Percentiles rank a stretch among this genome's conserved stretches.
phyloP scores from a whole-genome alignment of 106 monocot species.

The Allium sativum region DNA sequence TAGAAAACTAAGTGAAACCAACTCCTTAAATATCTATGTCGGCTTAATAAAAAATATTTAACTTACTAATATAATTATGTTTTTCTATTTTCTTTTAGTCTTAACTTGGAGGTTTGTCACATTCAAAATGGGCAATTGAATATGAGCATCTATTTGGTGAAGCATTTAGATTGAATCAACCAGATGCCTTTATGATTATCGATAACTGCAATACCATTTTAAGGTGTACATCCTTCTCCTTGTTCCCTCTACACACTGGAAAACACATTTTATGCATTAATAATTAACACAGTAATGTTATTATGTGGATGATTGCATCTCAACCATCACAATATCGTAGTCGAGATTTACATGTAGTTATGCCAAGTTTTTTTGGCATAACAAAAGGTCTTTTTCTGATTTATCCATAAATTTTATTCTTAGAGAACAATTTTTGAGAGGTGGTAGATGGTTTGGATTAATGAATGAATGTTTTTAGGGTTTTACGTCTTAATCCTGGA shows the following conservation, averaged over 20 bases:
- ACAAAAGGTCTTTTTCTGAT: too few species aligned
- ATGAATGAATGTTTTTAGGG: too few species aligned
- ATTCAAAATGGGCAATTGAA: conserved; percentile 99
- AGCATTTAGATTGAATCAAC: conserved; percentile 84
- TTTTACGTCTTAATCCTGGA: too few species aligned
- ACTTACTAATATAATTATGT: background rate
- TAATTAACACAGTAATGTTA: too few species aligned
- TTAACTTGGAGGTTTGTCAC: conserved; percentile 45
- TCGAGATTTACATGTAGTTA: too few species aligned
- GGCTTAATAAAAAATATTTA: background rate
- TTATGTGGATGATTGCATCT: conserved; percentile 73
- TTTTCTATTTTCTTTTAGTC: background rate
- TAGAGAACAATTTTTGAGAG: too few species aligned
- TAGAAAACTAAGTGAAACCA: too few species aligned
- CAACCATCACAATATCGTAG: too few species aligned
- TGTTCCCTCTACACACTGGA: background rate
- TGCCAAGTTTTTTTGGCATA: too few species aligned
- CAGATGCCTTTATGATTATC: conserved; percentile 59
- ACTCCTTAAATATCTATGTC: too few species aligned
- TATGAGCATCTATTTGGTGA: conserved; percentile 94
- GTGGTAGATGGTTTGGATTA: too few species aligned
- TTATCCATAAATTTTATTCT: too few species aligned
- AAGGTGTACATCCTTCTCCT: conserved; percentile 30
- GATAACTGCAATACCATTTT: conserved; percentile 97
- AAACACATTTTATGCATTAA: background rate